Evolutionary conservation across 2,329 filamentous ascomycete genomes (phyloP).

Genomic region (Lecanosticta acicola): DNA sequence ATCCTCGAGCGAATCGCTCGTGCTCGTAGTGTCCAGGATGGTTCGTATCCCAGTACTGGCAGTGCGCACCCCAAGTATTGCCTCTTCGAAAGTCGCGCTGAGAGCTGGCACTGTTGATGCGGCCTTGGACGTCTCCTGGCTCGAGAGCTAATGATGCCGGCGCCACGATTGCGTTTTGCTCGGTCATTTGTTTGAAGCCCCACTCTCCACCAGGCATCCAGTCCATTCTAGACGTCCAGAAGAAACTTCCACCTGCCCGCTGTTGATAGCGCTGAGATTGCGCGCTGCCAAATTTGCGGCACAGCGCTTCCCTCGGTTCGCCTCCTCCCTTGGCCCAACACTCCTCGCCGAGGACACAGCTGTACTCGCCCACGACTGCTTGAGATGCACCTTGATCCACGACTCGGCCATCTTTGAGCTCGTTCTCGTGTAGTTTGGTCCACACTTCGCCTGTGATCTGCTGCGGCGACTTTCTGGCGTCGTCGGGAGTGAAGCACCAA

Average conservation of each 20-base stretch:
- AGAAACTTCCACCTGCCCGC: conserved; percentile 50
- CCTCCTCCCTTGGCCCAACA: conserved; percentile 41
- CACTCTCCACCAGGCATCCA: conserved; percentile 59
- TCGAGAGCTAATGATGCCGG: conserved; percentile 38
- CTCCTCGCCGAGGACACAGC: conserved; percentile 49
- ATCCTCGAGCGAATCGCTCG: conserved; percentile 51
- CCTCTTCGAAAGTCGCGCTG: conserved; percentile 35
- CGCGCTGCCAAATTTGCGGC: conserved; percentile 44
- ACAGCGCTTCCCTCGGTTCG: conserved; percentile 36
- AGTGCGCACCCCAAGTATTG: conserved; percentile 41
- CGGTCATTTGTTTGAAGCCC: conserved; percentile 52
- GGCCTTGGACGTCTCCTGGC: conserved; percentile 33
- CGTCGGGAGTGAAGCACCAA: conserved; percentile 52
- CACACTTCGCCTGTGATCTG: conserved; percentile 47
- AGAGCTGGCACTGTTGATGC: conserved; percentile 38
- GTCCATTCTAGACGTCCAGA: conserved; percentile 59
- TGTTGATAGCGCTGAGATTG: conserved; percentile 47
- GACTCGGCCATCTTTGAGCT: conserved; percentile 45
- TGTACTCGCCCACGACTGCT: conserved; percentile 54
- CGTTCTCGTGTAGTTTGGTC: conserved; percentile 42
- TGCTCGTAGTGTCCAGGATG: conserved; percentile 46
- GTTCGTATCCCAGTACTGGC: conserved; percentile 46
- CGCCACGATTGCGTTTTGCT: conserved; percentile 40
- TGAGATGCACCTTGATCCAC: conserved; percentile 47
- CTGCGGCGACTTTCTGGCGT: conserved; percentile 48